Base-by-base conservation (phyloP, 2,329 filamentous ascomycete species). In the Trichoderma simmonsii region DNA sequence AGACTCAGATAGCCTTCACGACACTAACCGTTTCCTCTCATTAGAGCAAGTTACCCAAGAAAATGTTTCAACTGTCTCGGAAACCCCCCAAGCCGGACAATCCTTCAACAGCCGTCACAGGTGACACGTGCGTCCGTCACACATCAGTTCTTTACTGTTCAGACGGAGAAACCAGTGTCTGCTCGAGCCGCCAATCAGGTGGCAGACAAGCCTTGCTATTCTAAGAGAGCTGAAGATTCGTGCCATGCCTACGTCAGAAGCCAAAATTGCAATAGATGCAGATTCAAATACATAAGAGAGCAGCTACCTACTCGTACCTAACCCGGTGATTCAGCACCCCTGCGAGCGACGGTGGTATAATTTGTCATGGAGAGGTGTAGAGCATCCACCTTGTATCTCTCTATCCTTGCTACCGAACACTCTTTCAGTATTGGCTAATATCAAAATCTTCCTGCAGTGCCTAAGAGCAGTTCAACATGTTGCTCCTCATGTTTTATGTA, bases 31-130 rank as follows among this genome's bases (percentile, higher is more conserved):
- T 62, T 69, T 70, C 30, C 39, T 54, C 21, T 24, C 18, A 32
- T 39, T 24, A 32, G 11, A 34, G 11, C 65, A 60, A 9, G 36
- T 60, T 60, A 26, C 65, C 43, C 65, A 48, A 36, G 21, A 61
- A 61, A 70, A 70, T 70, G 67, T 70, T 70, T 70, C 57, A 62
- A 70, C 28, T 67, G 64, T 54, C 67, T 70, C 67, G 67, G 67
- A 32, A 70, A 34, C 54, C 39, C 39, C 36, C 48, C 43, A 57
- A 70, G 57, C 67, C 67, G 67, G 39, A 18, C 39, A 21, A 51
- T 54, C 67, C 21, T 34, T 62, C 39, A 54, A 12, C 15, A 51
- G 28, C 67, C 28, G 32, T 70, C 57, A 51, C 56, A 60, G 56
- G 26, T 43, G 26, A 59, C 65, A 60, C 56, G 56, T 48, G 54